Conservation (phyloP, 2,329 filamentous ascomycete genomes). For the Fusarium dlaminii region DNA sequence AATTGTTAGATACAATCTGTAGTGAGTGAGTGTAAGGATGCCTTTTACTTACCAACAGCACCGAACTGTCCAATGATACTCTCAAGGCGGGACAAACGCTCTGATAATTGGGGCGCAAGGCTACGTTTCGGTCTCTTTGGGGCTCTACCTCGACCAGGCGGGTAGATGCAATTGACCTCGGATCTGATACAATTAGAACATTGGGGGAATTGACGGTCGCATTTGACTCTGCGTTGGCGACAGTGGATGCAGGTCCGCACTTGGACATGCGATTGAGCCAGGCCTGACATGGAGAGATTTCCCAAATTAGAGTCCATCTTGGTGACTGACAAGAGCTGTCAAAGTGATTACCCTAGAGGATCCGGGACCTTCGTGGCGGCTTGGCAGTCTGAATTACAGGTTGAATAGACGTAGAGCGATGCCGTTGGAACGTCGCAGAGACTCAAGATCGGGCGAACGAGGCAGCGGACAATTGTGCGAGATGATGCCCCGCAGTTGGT, state of each 20-base stretch:
- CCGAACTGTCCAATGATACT: not conserved
- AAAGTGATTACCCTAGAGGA: not conserved
- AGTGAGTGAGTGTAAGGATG: not conserved
- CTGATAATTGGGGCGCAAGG: not conserved
- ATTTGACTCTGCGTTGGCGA: not conserved
- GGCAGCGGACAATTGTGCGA: not conserved
- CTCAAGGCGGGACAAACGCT: not conserved
- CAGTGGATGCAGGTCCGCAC: not conserved
- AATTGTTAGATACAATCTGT: accelerated
- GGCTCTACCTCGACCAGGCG: not conserved
- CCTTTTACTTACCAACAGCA: not conserved
- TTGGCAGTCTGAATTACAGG: not conserved
- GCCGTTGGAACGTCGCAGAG: not conserved
- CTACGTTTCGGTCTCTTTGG: not conserved
- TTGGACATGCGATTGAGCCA: not conserved
- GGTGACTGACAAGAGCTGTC: not conserved
- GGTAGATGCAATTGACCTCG: not conserved
- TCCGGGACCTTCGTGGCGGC: no score
- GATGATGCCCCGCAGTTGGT: not conserved
- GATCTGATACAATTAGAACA: not conserved
- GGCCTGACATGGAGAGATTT: not conserved
- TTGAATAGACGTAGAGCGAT: not conserved
- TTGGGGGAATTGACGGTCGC: not conserved
- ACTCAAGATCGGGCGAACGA: not conserved
- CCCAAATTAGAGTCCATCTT: not conserved